A percentile compares a stretch with the other conserved stretches of the same genome.
These are phyloP conservation scores for Lipomyces oligophaga DNA, from an alignment of 805 yeast species.

Conservation along the genomic window DNA sequence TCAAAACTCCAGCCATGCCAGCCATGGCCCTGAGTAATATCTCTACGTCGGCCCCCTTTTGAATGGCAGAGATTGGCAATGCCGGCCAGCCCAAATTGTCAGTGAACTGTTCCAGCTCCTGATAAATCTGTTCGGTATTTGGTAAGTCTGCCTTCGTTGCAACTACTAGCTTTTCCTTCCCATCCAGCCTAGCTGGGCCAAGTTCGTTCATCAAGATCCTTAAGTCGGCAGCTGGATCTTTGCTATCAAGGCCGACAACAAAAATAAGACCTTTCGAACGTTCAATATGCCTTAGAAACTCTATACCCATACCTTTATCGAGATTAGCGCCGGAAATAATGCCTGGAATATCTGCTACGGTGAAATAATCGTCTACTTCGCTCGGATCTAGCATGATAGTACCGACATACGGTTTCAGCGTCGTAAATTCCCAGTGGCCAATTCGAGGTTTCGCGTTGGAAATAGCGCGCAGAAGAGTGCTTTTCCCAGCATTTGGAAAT, in stretches of 20 bases:
- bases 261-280: constrained; percentile 86
- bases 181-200: constrained; percentile 57
- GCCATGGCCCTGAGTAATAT: constrained; percentile 69
- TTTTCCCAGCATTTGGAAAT: constrained; percentile 94
- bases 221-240: constrained; percentile 64
- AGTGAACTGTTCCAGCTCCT: constrained; percentile 39
- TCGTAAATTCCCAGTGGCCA: constrained; percentile 97
- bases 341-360: constrained; percentile 98
- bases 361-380: constrained; percentile 53
- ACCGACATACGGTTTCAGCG: constrained; percentile 87
- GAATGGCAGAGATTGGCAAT: constrained; percentile 76
- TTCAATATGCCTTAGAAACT: constrained; percentile 87
- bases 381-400: constrained; percentile 68
- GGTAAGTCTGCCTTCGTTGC: constrained; percentile 89
- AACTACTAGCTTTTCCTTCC: constrained; percentile 66
- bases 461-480: constrained; percentile 79
- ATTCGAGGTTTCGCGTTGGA: constrained; percentile 86
- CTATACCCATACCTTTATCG: constrained; percentile 90
- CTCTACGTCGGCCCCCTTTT: constrained; percentile 62
- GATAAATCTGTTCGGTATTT: constrained; percentile 49
- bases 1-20: constrained; percentile 14
- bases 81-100: constrained; percentile 53
- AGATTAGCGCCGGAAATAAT: constrained; percentile 79
- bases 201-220: constrained; percentile 62
- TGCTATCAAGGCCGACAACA: constrained; percentile 70